Evolutionary conservation across 345 rosid genomes (phyloP).

Genomic region (Eucalyptus albens): DNA sequence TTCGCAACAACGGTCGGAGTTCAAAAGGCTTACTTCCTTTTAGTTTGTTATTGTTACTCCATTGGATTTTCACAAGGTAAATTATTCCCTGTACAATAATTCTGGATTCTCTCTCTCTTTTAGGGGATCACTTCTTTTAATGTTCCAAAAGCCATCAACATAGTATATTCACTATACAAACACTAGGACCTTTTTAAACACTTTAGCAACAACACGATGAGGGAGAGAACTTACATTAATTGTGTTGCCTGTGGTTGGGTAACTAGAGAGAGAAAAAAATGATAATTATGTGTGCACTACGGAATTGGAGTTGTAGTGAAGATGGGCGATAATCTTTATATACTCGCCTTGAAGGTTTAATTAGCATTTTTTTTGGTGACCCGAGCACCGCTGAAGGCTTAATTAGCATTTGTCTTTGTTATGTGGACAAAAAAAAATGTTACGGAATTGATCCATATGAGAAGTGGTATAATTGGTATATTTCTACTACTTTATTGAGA

Average conservation of each 20-base stretch:
- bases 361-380: not conserved
- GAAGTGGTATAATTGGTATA: not conserved
- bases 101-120: not conserved
- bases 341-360: not conserved
- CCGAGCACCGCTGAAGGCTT: not conserved
- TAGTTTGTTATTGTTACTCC: not conserved
- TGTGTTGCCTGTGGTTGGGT: rapidly evolving
- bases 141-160: too few species aligned
- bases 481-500: not conserved
- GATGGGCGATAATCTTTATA: not conserved
- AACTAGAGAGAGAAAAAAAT: not conserved
- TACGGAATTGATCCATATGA: not conserved
- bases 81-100: not conserved
- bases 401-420: not conserved
- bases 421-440: not conserved
- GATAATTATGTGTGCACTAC: not conserved
- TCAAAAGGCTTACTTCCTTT: not conserved
- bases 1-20: not conserved
- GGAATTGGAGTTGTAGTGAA: not conserved
- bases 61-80: not conserved
- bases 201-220: too few species aligned
- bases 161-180: too few species aligned
- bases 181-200: too few species aligned
- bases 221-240: rapidly evolving
- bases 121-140: too few species aligned